Conservation (phyloP, 2,329 filamentous ascomycete genomes). For the Neoarthrinium moseri region DNA sequence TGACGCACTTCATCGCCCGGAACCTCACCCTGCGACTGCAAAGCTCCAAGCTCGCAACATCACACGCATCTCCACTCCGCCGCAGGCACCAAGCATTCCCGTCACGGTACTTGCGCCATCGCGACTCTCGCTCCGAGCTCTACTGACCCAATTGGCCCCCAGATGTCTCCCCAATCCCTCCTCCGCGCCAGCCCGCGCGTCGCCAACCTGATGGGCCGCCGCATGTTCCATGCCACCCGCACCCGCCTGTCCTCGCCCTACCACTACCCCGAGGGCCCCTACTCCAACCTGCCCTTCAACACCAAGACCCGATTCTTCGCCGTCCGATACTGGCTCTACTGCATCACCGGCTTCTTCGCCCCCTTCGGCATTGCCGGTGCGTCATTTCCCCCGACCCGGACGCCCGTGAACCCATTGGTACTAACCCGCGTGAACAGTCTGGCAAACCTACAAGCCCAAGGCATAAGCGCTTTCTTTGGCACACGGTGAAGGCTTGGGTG, state of each 20-base stretch:
- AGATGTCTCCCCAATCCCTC: conserved; percentile 79
- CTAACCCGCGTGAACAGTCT: conserved; percentile 39
- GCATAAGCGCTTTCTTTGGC: conserved; percentile 26
- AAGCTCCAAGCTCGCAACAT: background rate
- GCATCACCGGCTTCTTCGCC: conserved; percentile 52
- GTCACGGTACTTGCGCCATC: conserved; percentile 1
- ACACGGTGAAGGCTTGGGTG: conserved; percentile 5
- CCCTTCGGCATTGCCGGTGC: conserved; percentile 64
- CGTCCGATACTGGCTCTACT: conserved; percentile 77
- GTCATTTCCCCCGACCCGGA: conserved; percentile 30
- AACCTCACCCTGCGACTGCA: conserved; percentile 1
- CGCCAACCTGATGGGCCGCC: conserved; percentile 74
- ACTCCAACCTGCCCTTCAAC: conserved; percentile 97
- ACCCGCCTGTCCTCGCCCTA: conserved; percentile 84
- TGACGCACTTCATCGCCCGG: background rate
- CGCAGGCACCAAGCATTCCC: background rate
- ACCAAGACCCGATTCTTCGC: conserved; percentile 84
- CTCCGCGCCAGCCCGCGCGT: conserved; percentile 57
- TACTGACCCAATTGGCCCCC: conserved; percentile 39
- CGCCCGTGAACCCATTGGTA: background rate
- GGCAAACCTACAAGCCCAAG: conserved; percentile 48
- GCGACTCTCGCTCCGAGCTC: background rate
- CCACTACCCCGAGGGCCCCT: conserved; percentile 97
- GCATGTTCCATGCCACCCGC: conserved; percentile 91
- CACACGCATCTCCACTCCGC: conserved; percentile 7